phyloP scores from a whole-genome alignment of 192 early-diverging fungal genomes.

The Podila horticola region DNA sequence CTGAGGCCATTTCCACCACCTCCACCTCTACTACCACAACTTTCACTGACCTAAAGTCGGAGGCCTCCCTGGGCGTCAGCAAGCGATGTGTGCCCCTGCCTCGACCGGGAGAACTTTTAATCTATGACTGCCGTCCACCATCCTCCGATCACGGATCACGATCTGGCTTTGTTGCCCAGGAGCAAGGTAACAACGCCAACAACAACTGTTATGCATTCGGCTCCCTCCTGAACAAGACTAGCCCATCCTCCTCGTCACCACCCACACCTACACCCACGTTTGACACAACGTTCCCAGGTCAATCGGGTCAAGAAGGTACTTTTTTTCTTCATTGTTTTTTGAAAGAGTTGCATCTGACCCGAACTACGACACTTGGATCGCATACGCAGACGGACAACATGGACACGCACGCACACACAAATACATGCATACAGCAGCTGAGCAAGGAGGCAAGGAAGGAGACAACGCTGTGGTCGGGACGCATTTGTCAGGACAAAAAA shows the following conservation, averaged over 20 bases:
- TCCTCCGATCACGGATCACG: neutral
- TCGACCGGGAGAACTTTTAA: conserved; percentile 57
- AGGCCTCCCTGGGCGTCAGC: neutral
- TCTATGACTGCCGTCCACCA: conserved; percentile 53
- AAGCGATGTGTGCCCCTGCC: conserved; percentile 25
- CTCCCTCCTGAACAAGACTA: too few species aligned
- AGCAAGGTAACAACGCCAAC: neutral
- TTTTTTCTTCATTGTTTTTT: neutral
- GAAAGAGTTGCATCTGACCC: neutral
- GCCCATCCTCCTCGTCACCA: conserved; percentile 14
- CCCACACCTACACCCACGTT: conserved; percentile 14
- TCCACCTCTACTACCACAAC: neutral
- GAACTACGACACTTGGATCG: neutral
- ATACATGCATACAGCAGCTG: neutral
- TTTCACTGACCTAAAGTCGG: neutral
- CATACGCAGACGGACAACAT: neutral
- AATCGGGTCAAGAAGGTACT: neutral
- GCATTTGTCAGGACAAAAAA: too few species aligned
- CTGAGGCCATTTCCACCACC: too few species aligned
- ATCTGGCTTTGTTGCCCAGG: neutral
- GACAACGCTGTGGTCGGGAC: neutral
- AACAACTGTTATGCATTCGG: neutral
- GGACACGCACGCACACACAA: neutral
- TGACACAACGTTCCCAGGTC: neutral
- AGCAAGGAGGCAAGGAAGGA: neutral